Evolutionary conservation across 306 rosid genomes (phyloP).

Genomic region (Dryas alaskensis): DNA sequence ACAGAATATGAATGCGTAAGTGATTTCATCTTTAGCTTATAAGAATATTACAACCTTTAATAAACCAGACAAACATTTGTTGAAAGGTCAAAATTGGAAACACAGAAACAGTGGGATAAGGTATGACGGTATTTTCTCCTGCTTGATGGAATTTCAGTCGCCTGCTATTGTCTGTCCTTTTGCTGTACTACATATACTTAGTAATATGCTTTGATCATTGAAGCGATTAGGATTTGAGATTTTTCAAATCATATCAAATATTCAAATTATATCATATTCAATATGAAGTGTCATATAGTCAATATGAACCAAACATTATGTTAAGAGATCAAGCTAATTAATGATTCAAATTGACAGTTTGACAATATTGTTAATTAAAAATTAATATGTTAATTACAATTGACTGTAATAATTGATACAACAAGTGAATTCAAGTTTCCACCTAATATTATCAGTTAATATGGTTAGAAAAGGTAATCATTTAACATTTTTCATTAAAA

Average conservation of each 20-base stretch:
- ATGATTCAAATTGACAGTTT: too few relatives aligned
- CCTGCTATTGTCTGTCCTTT: not conserved
- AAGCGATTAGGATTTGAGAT: not conserved
- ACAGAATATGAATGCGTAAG: constrained; percentile 2
- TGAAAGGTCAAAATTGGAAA: not conserved
- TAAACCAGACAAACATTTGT: not conserved
- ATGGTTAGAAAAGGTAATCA: too few relatives aligned
- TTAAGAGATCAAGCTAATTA: too few relatives aligned
- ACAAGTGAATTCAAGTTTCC: too few relatives aligned
- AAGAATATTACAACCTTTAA: constrained; percentile 7
- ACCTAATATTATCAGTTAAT: too few relatives aligned
- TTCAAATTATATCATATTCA: not conserved
- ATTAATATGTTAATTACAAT: too few relatives aligned
- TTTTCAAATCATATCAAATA: not conserved
- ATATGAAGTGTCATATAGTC: not conserved
- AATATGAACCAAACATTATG: too few relatives aligned
- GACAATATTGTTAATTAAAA: too few relatives aligned
- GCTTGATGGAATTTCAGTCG: not conserved
- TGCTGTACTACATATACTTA: not conserved
- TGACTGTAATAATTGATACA: too few relatives aligned
- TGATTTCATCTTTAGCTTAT: constrained; percentile 1
- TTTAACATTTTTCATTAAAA: too few relatives aligned
- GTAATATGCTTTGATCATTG: constrained; percentile 4
- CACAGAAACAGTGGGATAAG: not conserved
- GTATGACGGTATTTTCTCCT: not conserved